Base-by-base conservation (phyloP, 75 land plant species). In the Selaginella moellendorffii region DNA sequence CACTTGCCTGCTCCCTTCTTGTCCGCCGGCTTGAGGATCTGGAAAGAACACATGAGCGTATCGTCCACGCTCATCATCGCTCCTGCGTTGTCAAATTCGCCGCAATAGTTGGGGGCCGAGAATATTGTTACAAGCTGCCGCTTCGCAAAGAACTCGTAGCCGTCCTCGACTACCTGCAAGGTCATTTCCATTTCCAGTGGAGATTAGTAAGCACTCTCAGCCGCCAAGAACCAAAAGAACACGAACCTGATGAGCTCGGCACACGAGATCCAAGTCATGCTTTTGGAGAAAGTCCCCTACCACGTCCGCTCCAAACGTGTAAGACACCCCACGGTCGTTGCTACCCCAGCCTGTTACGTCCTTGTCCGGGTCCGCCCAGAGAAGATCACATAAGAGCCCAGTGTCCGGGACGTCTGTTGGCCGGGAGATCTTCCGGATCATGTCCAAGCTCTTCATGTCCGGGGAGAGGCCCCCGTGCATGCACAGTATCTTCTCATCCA, bases 401-500 rank as follows among this genome's bases (percentile, higher is more conserved):
- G 74, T 80, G 60, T 81, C 84, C 19, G 81, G 81, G 29, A 81
- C 84, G 56, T 78, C 84, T 14, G 68, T 52, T 0, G 84, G 81
- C 69, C 84, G 69, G 21, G 69, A 46, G 27, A 81, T 78, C 18
- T 79, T 64, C 70, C 76, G 72, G 2, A 81, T 73, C 46, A 69
- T 75, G 63, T 76, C 73, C 70, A 81, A 61, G 73, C 69, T 71
- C n/a, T 69, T 56, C 73, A 81, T 42, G 17, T 81, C 84, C 1
- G 84, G 84, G n/a, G 84, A 81, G 21, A 81, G 69, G 8, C 84
- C 84, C 20, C 84, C 84, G 61, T 81, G 84, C 84, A 79, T 81
- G 62, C 84, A 81, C 2, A 81, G 30, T 24, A 81, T 81, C 61
- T 81, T 81, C 53, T 76, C 84, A 42, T 81, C 84, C 9, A 81